Base-by-base conservation (phyloP, 179 eudicot species). In the Gypsophila paniculata region DNA sequence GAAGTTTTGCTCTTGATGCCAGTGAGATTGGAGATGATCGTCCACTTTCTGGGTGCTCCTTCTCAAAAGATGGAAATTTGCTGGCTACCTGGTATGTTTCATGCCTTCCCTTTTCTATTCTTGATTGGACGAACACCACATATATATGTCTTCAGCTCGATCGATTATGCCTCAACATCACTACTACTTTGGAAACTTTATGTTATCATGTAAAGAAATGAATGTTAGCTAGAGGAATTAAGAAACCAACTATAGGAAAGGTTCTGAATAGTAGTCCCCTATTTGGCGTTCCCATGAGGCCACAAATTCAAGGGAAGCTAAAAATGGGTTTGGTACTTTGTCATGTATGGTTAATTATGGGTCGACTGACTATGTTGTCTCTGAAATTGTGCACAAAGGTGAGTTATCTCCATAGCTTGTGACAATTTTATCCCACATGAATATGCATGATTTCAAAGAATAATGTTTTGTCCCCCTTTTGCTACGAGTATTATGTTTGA, bases 21-120 rank as follows among this genome's bases (percentile, higher is more conserved):
- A 91, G 93, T 81, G 98, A 93, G 77, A 86, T 86, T 74, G 98
- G 97, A 9, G 98, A 93, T 81, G 98, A 89, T 67, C 82, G 98
- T 58, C 96, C 97, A 18, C 90, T 93, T 64, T 84, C 87, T 6
- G 98, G 97, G 23, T 91, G 98, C 64, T 91, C 97, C 6, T 82
- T 91, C 75, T 91, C 97, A 17, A 85, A 70, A 29, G 90, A 93
- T 75, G 97, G 96, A 57, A 79, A 76, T 52, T 77, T 83, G 81
- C 96, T 93, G 76, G 96, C 97, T 34, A 91, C 98, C 49, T 88
- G 98, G 98, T 93, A 85, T 63, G 54, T 65, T 44, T 57, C 53
- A 38, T 60, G 18, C 34, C 32, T 49, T 13, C 1, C n/a, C 38
- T 2, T 13, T 78, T 61, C 21, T 12, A 26, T 15, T 15, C 34